Percentiles rank a stretch among this genome's conserved stretches.
phyloP scores from a whole-genome alignment of 2,329 filamentous ascomycete genomes.

The Botrytis porri region DNA sequence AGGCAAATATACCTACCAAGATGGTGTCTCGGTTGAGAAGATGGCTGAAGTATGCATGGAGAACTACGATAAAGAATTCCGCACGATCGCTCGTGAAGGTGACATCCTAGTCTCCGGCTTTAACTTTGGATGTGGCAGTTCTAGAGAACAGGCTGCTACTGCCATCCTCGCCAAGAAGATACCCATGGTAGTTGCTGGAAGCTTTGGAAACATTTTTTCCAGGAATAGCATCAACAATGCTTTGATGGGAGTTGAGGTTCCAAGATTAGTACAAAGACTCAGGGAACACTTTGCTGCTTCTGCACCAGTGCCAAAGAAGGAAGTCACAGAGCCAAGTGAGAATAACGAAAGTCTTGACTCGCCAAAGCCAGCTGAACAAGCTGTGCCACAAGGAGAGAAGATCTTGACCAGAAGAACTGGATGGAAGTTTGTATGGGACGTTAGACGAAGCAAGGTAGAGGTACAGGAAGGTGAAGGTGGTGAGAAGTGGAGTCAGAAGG shows the following conservation, averaged over 20 bases:
- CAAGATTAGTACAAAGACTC: slow-evolving; percentile 62
- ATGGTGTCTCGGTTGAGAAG: slow-evolving; percentile 68
- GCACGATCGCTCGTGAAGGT: slow-evolving; percentile 57
- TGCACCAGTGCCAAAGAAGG: slow-evolving; percentile 40
- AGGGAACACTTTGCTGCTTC: slow-evolving; percentile 53
- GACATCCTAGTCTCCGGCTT: slow-evolving; percentile 85
- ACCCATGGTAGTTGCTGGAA: slow-evolving; percentile 74
- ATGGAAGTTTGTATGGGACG: slow-evolving; percentile 82
- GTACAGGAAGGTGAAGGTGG: slow-evolving; percentile 66
- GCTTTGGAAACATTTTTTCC: slow-evolving; percentile 80
- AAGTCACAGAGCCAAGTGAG: slow-evolving; percentile 49
- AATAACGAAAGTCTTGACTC: slow-evolving; percentile 52
- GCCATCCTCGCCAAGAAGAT: slow-evolving; percentile 79
- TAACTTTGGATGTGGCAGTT: slow-evolving; percentile 84
- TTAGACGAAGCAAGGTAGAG: slow-evolving; percentile 65
- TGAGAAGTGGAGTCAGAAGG: slow-evolving; percentile 71
- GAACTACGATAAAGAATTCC: slow-evolving; percentile 82
- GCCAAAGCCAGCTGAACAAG: slow-evolving; percentile 44
- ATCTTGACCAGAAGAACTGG: slow-evolving; percentile 69
- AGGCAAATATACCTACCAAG: slow-evolving; percentile 89
- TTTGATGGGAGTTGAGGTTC: slow-evolving; percentile 68
- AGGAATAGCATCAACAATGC: slow-evolving; percentile 80
- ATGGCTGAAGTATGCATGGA: slow-evolving; percentile 93
- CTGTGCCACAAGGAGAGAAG: slow-evolving; percentile 46
- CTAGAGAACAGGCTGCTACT: slow-evolving; percentile 84